phyloP scores from a whole-genome alignment of 2,329 filamentous ascomycete species.

The Exophiala viscosa region DNA sequence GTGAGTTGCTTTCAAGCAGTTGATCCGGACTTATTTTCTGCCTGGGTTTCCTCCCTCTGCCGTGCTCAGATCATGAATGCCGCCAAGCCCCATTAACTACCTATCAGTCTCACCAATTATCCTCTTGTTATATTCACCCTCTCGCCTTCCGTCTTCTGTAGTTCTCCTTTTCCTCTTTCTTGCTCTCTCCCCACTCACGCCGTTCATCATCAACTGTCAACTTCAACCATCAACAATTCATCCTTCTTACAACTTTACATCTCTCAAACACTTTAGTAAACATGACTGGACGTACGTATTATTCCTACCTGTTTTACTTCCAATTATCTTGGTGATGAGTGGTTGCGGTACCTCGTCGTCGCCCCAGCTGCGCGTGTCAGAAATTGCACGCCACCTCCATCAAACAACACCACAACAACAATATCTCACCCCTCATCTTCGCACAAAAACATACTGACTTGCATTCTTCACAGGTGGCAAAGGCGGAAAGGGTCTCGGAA shows the following conservation, averaged over 20 bases:
- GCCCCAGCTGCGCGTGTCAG: conserved; percentile 5
- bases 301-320: background rate
- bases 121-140: too few species aligned
- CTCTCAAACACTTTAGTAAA: conserved; percentile 39
- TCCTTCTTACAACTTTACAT: conserved; percentile 29
- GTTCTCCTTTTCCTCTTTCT: too few species aligned
- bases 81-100: conserved; percentile 20
- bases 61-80: conserved; percentile 11
- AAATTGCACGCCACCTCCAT: conserved; percentile 41
- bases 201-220: too few species aligned
- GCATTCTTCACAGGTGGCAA: conserved; percentile 44
- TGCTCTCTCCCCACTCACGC: too few species aligned
- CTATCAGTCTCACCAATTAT: too few species aligned
- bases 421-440: background rate
- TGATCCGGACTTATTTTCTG: background rate
- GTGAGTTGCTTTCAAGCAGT: too few species aligned
- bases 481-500: conserved; percentile 54
- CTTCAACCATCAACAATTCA: conserved; percentile 27
- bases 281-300: conserved; percentile 58
- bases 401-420: conserved; percentile 21
- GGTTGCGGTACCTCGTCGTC: conserved; percentile 12
- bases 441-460: conserved; percentile 10
- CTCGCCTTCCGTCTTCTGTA: too few species aligned
- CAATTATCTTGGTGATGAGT: conserved; percentile 13
- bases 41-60: conserved; percentile 13